Evolutionary conservation across 202 grass and related monocot species (phyloP), one percentile per base, ranked within the genome.

Genomic region (Digitaria exilis): DNA sequence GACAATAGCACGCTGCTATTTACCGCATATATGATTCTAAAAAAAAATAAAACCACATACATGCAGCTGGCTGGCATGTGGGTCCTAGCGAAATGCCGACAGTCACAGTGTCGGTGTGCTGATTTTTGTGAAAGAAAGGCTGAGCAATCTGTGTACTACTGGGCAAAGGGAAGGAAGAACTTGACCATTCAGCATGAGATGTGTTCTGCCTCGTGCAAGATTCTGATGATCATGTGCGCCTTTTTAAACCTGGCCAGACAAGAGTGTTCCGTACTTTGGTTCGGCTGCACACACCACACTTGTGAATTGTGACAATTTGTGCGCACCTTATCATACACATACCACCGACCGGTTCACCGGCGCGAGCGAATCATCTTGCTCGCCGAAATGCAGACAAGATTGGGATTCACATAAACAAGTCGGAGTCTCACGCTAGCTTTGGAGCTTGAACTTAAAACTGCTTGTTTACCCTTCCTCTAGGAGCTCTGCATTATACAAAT

Each of bases 331-430:
- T 85, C 71, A 82, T 82, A 41, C 0, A 64, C 71, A 34, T 5
- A 7, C 57, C 57, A 60, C 57, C 55, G 62, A 77, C 30, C 18
- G 56, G 76, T 66, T 72, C 83, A 83, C 66, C 86, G 62, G 51
- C 7, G 32, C 26, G 50, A 31, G 37, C 39, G 58, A 45, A 80
- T 82, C 83, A 82, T 86, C 84, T 45, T 90, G 88, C 84, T 62
- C 25, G 32, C 74, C 84, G 3, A 69, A 86, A 86, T 63, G 71
- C 60, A 83, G 88, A 79, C 79, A 86, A 79, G 88, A 86, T 86
- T 83, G 88, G 67, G 65, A 90, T 37, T 61, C 88, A 82, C 79
- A 54, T 75, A 37, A 67, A 64, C 25, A 37, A 37, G 45, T 3
- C 1, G 4, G 72, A 28, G 60, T 16, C 45, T 55, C 78, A 81